Evolutionary conservation across 2,329 filamentous ascomycete species (phyloP).

Genomic region (Penicillium sp.): DNA sequence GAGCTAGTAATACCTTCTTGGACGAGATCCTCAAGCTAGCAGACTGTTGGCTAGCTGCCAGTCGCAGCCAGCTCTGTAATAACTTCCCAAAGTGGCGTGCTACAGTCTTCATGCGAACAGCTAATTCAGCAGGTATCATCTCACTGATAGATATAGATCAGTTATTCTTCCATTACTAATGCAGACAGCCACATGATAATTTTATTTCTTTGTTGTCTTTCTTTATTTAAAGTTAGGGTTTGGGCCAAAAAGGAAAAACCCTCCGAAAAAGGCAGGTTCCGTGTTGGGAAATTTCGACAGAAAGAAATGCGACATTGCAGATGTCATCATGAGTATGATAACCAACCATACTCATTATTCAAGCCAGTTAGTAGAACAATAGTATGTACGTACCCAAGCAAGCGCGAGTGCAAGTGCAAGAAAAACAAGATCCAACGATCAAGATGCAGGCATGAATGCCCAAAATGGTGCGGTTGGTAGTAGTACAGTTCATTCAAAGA

Average conservation of each 20-base stretch:
- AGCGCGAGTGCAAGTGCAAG: not conserved
- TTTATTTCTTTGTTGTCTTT: not conserved
- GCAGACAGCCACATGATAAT: too few species aligned
- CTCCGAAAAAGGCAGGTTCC: slow-evolving; percentile 11
- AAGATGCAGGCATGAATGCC: slow-evolving; percentile 39
- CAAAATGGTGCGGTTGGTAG: slow-evolving; percentile 27
- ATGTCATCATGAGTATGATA: too few species aligned
- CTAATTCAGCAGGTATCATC: too few species aligned
- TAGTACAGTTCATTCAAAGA: not conserved
- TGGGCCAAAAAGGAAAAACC: slow-evolving; percentile 1
- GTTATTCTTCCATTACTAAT: too few species aligned
- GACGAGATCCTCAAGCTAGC: not conserved
- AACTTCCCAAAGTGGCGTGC: not conserved
- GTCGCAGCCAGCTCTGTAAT: not conserved
- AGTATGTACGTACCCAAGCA: not conserved
- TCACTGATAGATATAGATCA: too few species aligned
- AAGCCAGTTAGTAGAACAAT: not conserved
- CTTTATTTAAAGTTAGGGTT: slow-evolving; percentile 8
- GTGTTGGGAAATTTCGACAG: slow-evolving; percentile 5
- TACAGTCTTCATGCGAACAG: not conserved
- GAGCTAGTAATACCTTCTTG: too few species aligned
- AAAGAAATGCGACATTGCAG: not conserved
- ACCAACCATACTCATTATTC: too few species aligned
- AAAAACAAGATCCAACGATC: slow-evolving; percentile 16
- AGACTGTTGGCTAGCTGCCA: too few species aligned